Evolutionary conservation across 164 flowering plant species (phyloP), one percentile per base, ranked within the genome.

Genomic region (Liquidambar formosana): DNA sequence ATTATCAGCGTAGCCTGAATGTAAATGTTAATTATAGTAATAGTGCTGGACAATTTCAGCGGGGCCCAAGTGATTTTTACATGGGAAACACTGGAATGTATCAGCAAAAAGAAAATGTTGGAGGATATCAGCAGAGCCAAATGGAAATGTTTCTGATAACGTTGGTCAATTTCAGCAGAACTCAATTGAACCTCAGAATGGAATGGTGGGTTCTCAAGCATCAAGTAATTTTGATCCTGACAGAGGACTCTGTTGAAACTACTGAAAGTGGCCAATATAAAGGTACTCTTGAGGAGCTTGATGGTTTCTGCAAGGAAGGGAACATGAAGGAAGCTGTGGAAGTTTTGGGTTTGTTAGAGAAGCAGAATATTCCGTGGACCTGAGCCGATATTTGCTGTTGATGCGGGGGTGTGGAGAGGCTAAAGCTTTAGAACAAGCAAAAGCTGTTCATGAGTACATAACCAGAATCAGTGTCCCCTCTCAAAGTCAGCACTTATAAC

Each of bases 261-360:
- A 79, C 72, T 22, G 84, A 72, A 43, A 58, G 63, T 19, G 68
- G 15, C 46, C 54, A 48, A 52, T 59, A 53, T 63, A 71, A 48
- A 41, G 86, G 85, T 38, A 81, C 85, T 8, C 4, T 87, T 13
- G 88, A 87, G 64, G 86, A 85, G 75, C 65, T 93, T 64, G 93
- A 89, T 74, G 74, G 21, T 27, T 81, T 81, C 2, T 81, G 81
- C 63, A 76, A 82, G 67, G 84, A 86, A 23, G 84, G 89, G 25
- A 87, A 87, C 63, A 63, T 85, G 57, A 79, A 88, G 75, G 89
- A 86, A 75, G 95, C 91, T 27, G 76, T 93, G 33, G 83, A 85
- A 54, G 78, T 85, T 63, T 68, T 93, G 77, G 75, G 45, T 18
- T 63, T 78, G 65, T 60, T 93, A 6, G 84, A 79, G 63, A 74